Conservation (phyloP, 2,329 filamentous ascomycete species). For the Hymenoscyphus linearis region DNA sequence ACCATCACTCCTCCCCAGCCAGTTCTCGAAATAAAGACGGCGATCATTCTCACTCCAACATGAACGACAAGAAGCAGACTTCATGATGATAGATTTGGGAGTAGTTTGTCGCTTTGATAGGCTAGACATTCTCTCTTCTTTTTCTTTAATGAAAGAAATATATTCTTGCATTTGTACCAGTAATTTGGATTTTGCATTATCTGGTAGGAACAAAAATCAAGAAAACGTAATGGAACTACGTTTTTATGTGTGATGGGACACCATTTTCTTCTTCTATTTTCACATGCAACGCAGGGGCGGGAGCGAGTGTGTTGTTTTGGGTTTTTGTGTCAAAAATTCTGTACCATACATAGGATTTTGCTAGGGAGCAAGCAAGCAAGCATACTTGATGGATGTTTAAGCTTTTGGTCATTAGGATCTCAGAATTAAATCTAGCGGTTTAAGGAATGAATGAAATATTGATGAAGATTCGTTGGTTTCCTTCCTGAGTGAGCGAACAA, state of each 20-base stretch:
- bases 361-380: background rate
- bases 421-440: background rate
- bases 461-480: background rate
- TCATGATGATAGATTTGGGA: conserved; percentile 13
- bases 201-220: background rate
- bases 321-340: background rate
- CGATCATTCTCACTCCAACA: conserved; percentile 11
- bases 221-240: background rate
- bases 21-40: conserved; percentile 23
- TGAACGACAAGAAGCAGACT: conserved; percentile 24
- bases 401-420: background rate
- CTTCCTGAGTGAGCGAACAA: background rate
- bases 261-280: background rate
- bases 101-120: conserved; percentile 10
- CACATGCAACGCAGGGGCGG: background rate
- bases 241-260: background rate
- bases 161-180: conserved; percentile 23
- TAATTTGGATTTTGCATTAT: conserved; percentile 23
- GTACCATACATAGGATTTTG: background rate
- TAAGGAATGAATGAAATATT: background rate
- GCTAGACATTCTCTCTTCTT: conserved; percentile 13
- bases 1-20: conserved; percentile 24
- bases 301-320: background rate
- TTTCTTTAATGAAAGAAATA: background rate
- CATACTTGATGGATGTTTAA: background rate